Base-by-base conservation (phyloP, 139 green algal genomes). In the Chlorella vulgaris region DNA sequence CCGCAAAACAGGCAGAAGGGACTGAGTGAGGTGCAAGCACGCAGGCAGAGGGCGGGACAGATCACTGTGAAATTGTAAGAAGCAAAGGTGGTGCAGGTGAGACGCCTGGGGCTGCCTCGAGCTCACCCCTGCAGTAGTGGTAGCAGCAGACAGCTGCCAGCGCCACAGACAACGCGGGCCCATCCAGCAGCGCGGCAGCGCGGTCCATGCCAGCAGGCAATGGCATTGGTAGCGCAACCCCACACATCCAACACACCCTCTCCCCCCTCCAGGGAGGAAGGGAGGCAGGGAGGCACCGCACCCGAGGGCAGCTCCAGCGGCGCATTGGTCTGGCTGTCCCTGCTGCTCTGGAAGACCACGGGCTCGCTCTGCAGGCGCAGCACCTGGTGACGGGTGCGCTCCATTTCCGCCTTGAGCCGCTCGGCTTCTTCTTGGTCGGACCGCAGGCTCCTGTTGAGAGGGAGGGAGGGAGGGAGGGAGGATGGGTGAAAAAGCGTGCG, bases 231-330 rank as follows among this genome's bases (percentile, higher is more conserved):
- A n/a, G n/a, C n/a, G n/a, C n/a, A n/a, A n/a, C n/a, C n/a, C n/a
- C n/a, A n/a, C n/a, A n/a, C n/a, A n/a, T n/a, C n/a, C n/a, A n/a
- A n/a, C n/a, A n/a, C n/a, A n/a, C n/a, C n/a, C n/a, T n/a, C n/a
- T n/a, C n/a, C n/a, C n/a, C n/a, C n/a, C n/a, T n/a, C n/a, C n/a
- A n/a, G n/a, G n/a, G n/a, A n/a, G n/a, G n/a, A n/a, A n/a, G n/a
- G 47, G 13, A 24, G 47, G 47, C 47, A 58, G 10, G 15, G 15
- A 10, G 15, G 47, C 10, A 15, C 6, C 70, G 7, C 53, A 79
- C 73, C 73, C 1, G 91, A 92, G 3, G 96, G 96, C 71, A 99
- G 89, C 82, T 99, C 96, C 82, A 99, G 87, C 0, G 94, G 86
- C 15, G 87, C 83, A 2, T 88, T 90, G 10, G 89, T 95, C 35